phyloP scores from a whole-genome alignment of 805 yeast species.

The Saturnispora quitensis region DNA sequence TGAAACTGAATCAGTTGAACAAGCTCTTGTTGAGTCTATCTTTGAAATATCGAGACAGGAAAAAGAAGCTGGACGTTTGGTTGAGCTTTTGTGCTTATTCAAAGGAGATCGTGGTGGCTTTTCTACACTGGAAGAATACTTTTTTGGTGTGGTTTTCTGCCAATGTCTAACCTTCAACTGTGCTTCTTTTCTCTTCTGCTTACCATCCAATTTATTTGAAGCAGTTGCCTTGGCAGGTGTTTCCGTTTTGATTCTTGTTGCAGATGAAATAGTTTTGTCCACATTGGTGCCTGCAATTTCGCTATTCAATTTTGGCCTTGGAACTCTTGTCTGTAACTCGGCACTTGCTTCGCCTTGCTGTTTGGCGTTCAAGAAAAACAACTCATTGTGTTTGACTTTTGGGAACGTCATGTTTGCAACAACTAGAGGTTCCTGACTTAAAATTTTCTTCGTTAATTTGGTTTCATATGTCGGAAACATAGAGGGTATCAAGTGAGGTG shows the following conservation, averaged over 20 bases:
- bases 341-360: not conserved
- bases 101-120: not conserved
- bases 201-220: not conserved
- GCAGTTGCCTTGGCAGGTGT: not conserved
- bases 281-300: not conserved
- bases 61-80: not conserved
- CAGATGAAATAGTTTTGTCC: not conserved
- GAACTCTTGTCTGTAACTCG: no score
- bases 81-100: not conserved
- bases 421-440: not conserved
- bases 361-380: not conserved
- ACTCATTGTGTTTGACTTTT: not conserved
- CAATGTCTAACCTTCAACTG: not conserved
- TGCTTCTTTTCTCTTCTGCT: not conserved
- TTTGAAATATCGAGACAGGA: not conserved
- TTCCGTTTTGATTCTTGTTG: not conserved
- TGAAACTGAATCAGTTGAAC: not conserved
- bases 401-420: not conserved
- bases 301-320: not conserved
- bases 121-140: not conserved
- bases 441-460: not conserved
- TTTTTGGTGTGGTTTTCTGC: not conserved
- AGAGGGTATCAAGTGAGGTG: slow-evolving; percentile 21
- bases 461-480: slow-evolving; percentile 10
- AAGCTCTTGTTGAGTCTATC: not conserved